These are phyloP conservation scores for Diaporthe eres DNA, from an alignment of 2,329 filamentous ascomycete genomes.

Conservation along the genomic window DNA sequence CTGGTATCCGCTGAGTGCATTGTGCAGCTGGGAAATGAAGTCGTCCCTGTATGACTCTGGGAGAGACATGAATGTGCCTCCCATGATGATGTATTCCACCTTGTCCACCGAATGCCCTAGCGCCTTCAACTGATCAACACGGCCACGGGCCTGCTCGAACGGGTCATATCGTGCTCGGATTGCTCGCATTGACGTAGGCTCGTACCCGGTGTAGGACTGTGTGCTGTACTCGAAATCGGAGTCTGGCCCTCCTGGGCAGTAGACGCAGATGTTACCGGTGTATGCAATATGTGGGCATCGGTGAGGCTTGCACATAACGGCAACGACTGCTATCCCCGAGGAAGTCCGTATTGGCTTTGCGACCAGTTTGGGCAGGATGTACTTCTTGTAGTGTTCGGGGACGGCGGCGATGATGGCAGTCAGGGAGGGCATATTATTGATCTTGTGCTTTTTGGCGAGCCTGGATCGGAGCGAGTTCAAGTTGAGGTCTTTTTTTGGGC, in stretches of 20 bases:
- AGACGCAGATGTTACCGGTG: constrained; percentile 98
- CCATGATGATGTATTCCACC: constrained; percentile 99
- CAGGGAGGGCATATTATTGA: constrained; percentile 89
- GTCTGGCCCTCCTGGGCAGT: constrained; percentile 96
- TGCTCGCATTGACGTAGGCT: constrained; percentile 97
- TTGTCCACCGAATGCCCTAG: constrained; percentile 98
- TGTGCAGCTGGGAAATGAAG: constrained; percentile 96
- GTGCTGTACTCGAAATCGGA: constrained; percentile 99
- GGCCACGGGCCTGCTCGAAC: constrained; percentile 95
- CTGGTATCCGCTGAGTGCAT: constrained; percentile 95
- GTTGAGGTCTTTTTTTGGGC: constrained; percentile 88
- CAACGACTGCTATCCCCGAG: constrained; percentile 96
- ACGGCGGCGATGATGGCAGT: constrained; percentile 98
- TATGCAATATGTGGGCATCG: constrained; percentile 98
- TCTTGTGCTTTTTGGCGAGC: constrained; percentile 91
- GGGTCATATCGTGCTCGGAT: constrained; percentile 98
- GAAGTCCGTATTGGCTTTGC: constrained; percentile 97
- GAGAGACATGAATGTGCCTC: constrained; percentile 98
- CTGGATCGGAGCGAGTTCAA: constrained; percentile 90
- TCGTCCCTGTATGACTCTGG: constrained; percentile 89
- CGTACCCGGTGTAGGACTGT: constrained; percentile 98
- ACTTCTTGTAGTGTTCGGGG: constrained; percentile 99
- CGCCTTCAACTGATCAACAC: constrained; percentile 96
- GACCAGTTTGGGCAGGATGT: constrained; percentile 94
- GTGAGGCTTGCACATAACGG: constrained; percentile 99